A percentile compares a stretch with the other conserved stretches of the same genome.
Evolutionary conservation across 345 rosid species (phyloP).

Genomic region (Eucalyptus curtisii): DNA sequence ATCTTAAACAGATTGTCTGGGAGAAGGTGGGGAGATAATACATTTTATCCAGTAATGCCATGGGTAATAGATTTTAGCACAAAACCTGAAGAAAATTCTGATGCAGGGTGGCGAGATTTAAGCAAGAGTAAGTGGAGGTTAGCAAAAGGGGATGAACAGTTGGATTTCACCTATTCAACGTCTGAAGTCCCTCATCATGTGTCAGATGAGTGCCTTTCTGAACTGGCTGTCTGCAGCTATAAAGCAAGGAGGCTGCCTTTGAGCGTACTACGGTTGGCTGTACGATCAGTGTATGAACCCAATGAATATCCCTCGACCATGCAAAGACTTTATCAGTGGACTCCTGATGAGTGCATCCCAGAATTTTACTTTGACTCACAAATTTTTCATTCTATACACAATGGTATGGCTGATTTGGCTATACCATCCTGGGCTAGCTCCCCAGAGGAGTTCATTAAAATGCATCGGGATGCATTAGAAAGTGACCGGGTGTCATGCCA

Average conservation of each 20-base stretch:
- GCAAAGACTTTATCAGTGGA: slow-evolving; percentile 96
- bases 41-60: slow-evolving; percentile 90
- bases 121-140: slow-evolving; percentile 94
- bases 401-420: slow-evolving; percentile 87
- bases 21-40: slow-evolving; percentile 93
- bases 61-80: slow-evolving; percentile 93
- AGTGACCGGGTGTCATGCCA: slow-evolving; percentile 57
- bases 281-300: slow-evolving; percentile 92
- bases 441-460: slow-evolving; percentile 74
- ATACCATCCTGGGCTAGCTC: slow-evolving; percentile 78
- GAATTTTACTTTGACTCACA: slow-evolving; percentile 81
- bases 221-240: slow-evolving; percentile 96
- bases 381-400: slow-evolving; percentile 58
- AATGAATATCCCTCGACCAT: slow-evolving; percentile 93
- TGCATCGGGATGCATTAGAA: slow-evolving; percentile 87
- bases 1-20: slow-evolving; percentile 76
- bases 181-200: slow-evolving; percentile 94
- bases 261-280: slow-evolving; percentile 76
- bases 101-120: slow-evolving; percentile 83
- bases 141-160: slow-evolving; percentile 95
- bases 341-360: slow-evolving; percentile 98
- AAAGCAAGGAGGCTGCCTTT: slow-evolving; percentile 94
- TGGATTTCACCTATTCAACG: slow-evolving; percentile 86
- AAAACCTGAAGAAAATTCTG: slow-evolving; percentile 61
- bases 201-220: slow-evolving; percentile 97